Base-by-base conservation (phyloP, 2,329 filamentous ascomycete species). In the Pseudopyrenochaeta lycopersici region DNA sequence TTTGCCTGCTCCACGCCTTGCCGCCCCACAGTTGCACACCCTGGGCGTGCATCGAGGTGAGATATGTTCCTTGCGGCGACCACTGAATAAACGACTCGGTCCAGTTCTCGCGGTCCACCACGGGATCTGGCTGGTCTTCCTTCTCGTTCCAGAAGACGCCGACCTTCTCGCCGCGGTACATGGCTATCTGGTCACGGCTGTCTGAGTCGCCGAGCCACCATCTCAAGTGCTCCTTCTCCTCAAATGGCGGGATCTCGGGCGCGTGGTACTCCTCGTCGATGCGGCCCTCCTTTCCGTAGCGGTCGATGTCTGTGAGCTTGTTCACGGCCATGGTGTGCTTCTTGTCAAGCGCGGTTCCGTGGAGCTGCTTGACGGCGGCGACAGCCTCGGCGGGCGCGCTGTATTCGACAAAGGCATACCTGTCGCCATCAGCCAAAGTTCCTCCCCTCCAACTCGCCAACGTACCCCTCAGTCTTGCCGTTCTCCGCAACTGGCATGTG, bases 111-210 rank as follows among this genome's bases (percentile, higher is more conserved):
- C 95, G 89, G 72, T 98, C 94, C 52, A 99, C 91, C 32, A 97
- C 86, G 60, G 86, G 87, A 77, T 99, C 95, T 4, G 94, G 92
- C 18, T 84, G 78, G 56, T 97, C 93, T 78, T 90, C 94, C 80
- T 96, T 95, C 83, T 96, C 96, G 82, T 98, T 98, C 94, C 94
- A 99, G 84, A 90, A 97, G 5, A 99, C 90, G 54, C 92, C 93
- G 32, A 99, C 95, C 59, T 89, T 90, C 47, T 99, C 95, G 65
- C 89, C 90, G 47, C 91, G 89, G 83, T 90, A 97, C 86, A 98
- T 92, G 76, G 91, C 91, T 70, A 98, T 95, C 81, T 99, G 94
- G 75, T 99, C 95, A 58, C 95, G 88, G 63, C 92, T 92, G 64
- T 92, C 92, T 53, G 89, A 83, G 72, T 99, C 95, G 63, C 89